Base-by-base conservation (phyloP, 1,284 basidiomycete species). In the Tremellales sp. region DNA sequence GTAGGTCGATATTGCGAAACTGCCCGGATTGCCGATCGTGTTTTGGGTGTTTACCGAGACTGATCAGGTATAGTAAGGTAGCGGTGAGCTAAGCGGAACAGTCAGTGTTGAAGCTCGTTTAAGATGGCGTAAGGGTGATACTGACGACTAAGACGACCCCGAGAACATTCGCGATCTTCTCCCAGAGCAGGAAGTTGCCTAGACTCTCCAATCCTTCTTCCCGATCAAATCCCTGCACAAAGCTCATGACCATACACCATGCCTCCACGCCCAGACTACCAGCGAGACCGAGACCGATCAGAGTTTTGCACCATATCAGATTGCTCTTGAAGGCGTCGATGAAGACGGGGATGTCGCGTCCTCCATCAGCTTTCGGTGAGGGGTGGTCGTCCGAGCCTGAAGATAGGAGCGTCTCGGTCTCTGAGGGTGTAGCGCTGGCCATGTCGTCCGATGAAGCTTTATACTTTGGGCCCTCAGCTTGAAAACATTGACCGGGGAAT, bases 261-360 rank as follows among this genome's bases (percentile, higher is more conserved):
- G 52, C 29, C 45, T 64, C 59, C 7, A 58, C 17, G 2, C 4
- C 53, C 3, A 57, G 36, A 4, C 48, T 45, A 2, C 33, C 35
- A 17, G 53, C 37, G 15, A 64, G 39, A 1, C 39, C 24, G 11
- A 52, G 25, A 10, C 49, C 55, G 1, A 64, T 51, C 13, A 54
- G 17, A 8, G 29, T 40, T 29, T 58, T 61, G 47, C 50, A 58
- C 1, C 15, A 4, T n/a, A 44, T 39, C 4, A 62, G 53, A 45
- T 65, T 62, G 6, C 52, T 35, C 23, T 33, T 27, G 52, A 64
- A 65, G 3, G 13, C 35, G 17, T 55, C 47, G 19, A 64, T 31
- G 11, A 46, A 33, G 21, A 62, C 55, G 2, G 63, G 63, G n/a
- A 40, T 29, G 45, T 63, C 61, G 10, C 29, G 8, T 31, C 29